These are phyloP conservation scores for Plasmodium inui DNA, from an alignment of 169 alveolate genomes.

Conservation along the genomic window DNA sequence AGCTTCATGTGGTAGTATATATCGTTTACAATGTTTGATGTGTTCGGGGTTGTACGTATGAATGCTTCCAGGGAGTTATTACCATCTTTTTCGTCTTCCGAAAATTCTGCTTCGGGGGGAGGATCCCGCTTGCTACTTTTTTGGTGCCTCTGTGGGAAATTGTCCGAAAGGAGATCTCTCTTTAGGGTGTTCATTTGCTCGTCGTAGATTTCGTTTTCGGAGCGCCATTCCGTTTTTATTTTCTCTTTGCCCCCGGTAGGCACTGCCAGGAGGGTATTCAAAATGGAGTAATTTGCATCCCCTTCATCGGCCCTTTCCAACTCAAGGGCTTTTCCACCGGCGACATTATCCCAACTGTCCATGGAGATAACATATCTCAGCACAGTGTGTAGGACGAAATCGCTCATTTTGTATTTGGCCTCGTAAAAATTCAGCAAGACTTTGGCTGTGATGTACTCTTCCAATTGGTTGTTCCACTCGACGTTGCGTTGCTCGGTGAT, in stretches of 20 bases:
- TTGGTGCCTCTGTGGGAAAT: neutral
- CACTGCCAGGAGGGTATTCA: neutral
- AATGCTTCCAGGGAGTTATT: neutral
- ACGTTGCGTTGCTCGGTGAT: slow-evolving; percentile 23
- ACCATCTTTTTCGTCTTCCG: neutral
- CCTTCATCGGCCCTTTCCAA: neutral
- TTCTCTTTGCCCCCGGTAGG: neutral
- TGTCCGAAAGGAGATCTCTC: neutral
- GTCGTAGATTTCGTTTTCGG: neutral
- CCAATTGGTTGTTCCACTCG: slow-evolving; percentile 4
- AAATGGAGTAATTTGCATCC: neutral
- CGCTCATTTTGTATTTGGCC: slow-evolving; percentile 28
- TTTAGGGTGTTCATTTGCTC: slow-evolving; percentile 2
- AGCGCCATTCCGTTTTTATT: neutral
- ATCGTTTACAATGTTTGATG: slow-evolving; percentile 2
- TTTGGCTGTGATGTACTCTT: slow-evolving; percentile 6
- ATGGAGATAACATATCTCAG: neutral
- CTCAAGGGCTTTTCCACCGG: neutral
- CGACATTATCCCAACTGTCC: neutral
- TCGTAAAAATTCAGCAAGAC: slow-evolving; percentile 39
- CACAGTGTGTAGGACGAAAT: neutral
- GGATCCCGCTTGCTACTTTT: neutral
- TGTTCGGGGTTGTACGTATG: neutral
- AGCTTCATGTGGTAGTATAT: slow-evolving; percentile 35
- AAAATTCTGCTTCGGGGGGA: neutral